A percentile compares a stretch with the other conserved stretches of the same genome.
phyloP scores from a whole-genome alignment of 2,329 filamentous ascomycete species.

The Sporothrix protearum region DNA sequence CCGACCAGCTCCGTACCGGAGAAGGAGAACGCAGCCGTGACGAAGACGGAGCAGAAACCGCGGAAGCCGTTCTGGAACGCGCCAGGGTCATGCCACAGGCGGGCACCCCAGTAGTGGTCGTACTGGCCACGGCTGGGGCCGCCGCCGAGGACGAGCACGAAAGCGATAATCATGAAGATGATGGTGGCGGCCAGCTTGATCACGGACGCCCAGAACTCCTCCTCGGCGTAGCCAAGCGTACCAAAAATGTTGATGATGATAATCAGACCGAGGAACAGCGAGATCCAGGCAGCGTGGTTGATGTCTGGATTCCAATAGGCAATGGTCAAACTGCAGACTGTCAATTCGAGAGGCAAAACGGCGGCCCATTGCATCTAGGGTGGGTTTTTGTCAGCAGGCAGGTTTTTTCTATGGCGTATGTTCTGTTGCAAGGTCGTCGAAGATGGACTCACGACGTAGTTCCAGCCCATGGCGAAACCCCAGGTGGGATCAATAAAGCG shows the following conservation, averaged over 20 bases:
- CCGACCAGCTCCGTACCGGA: conserved; percentile 72
- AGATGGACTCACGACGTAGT: conserved; percentile 38
- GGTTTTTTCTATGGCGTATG: too few species aligned
- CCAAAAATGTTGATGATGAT: conserved; percentile 56
- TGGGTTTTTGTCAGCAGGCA: neutral
- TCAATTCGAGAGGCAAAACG: conserved; percentile 48
- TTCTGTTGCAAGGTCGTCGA: too few species aligned
- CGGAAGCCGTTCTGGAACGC: conserved; percentile 71
- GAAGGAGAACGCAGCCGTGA: conserved; percentile 71
- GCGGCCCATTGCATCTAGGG: conserved; percentile 45
- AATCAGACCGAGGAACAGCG: conserved; percentile 52
- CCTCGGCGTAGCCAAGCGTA: conserved; percentile 53
- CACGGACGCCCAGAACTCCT: conserved; percentile 57
- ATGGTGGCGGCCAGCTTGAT: conserved; percentile 57
- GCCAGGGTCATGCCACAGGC: conserved; percentile 49
- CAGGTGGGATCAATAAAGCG: conserved; percentile 57
- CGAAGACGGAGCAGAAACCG: conserved; percentile 68
- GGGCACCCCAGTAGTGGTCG: conserved; percentile 47
- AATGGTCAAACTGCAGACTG: conserved; percentile 48
- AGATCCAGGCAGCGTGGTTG: conserved; percentile 52
- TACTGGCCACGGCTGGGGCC: conserved; percentile 50
- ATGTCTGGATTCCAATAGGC: conserved; percentile 47
- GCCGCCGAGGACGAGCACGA: conserved; percentile 58
- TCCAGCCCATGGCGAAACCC: conserved; percentile 51
- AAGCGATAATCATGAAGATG: conserved; percentile 61